Evolutionary conservation across 352 stramenopile genomes (phyloP), one percentile per base, ranked within the genome.

Genomic region (Phytophthora palmivora): DNA sequence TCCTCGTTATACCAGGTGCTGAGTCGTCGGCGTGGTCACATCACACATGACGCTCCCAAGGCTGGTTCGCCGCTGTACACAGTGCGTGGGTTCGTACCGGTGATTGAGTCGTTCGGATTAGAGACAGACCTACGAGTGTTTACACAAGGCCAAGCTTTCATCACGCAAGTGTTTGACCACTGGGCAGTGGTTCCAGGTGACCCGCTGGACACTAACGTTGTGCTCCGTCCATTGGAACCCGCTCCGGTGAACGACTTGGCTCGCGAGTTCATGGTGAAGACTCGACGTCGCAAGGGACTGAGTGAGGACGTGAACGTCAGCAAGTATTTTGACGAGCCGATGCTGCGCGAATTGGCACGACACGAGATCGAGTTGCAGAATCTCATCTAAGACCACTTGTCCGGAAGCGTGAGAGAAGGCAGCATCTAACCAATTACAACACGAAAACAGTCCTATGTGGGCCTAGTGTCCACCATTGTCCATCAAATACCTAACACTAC

Each of bases 201-300:
- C 74, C 98, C 98, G 7, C 84, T 99, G 51, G 97, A 99, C 72
- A 91, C 88, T 50, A 97, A 72, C 56, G 96, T 99, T 30, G 89
- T 99, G n/a, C 78, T 99, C n/a, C 96, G 98, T 73, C 98, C 97
- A 3, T 75, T 99, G 8, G 98, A 99, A 78, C 97, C 97, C 6
- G 97, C 93, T 32, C 97, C 97, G 3, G 88, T 97, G 16, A 92
- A 98, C 39, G 89, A 97, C 59, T 84, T 99, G 30, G 98, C 97
- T 28, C 87, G 98, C 38, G 98, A 99, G 70, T 99, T 99, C 60
- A 98, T 99, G 77, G 85, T 99, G 58, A 99, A 99, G 82, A 99
- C 97, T n/a, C 89, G 98, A 45, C 95, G 98, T 61, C 82, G 98
- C 50, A 99, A 99, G 82, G 98, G 97, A 16, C 71, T 99, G 18